phyloP scores from a whole-genome alignment of 2,329 filamentous ascomycete genomes.

The Alternaria sp. region DNA sequence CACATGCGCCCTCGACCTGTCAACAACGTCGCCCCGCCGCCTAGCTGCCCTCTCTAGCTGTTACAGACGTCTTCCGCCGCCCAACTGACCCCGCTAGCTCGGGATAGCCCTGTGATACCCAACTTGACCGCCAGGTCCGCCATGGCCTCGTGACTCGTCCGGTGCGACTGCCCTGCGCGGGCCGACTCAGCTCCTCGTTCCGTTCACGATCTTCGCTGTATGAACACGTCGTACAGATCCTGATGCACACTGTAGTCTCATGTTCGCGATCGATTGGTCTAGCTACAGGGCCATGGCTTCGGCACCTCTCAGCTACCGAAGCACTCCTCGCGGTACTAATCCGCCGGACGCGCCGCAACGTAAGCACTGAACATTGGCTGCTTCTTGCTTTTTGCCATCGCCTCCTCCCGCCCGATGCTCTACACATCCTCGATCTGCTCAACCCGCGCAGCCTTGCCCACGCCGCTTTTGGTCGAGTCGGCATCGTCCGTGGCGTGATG shows the following conservation, averaged over 20 bases:
- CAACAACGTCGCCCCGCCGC: constrained; percentile 15
- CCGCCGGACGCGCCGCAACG: constrained; percentile 8
- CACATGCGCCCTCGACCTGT: constrained; percentile 11
- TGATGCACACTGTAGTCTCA: not conserved
- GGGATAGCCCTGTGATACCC: constrained; percentile 19
- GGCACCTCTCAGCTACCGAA: constrained; percentile 2
- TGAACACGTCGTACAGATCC: constrained; percentile 24
- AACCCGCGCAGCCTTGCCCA: constrained; percentile 26
- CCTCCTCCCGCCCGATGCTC: constrained; percentile 5
- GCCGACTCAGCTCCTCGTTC: constrained; percentile 12
- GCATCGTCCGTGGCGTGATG: constrained; percentile 39
- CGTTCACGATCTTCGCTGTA: constrained; percentile 22
- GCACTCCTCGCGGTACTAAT: not conserved
- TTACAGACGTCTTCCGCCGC: constrained; percentile 6
- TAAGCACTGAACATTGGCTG: constrained; percentile 7
- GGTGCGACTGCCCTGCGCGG: constrained; percentile 8
- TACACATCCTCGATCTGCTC: constrained; percentile 40
- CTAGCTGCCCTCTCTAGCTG: constrained; percentile 5
- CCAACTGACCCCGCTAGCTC: constrained; percentile 16
- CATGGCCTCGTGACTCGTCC: constrained; percentile 19
- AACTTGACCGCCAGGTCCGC: constrained; percentile 14
- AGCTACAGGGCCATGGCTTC: not conserved
- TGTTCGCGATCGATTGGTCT: not conserved
- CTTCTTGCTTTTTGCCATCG: constrained; percentile 12
- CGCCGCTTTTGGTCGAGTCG: constrained; percentile 29